Evolutionary conservation across 148 eudicot genomes (phyloP), one percentile per base, ranked within the genome.

Genomic region (Vaccinium vitisidaea): DNA sequence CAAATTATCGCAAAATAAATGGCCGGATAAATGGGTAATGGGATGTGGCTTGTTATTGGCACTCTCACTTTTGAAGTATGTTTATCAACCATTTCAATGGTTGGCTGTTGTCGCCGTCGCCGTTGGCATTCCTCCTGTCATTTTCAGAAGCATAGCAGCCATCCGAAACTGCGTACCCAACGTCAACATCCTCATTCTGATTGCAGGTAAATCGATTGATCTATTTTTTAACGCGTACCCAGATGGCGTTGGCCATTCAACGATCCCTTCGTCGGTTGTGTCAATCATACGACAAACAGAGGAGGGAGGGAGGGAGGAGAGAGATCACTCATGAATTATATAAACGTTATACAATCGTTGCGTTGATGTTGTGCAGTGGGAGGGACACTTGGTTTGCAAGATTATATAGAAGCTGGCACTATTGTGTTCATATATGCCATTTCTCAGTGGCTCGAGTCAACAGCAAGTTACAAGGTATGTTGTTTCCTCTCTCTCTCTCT

Each of bases 171-270:
- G 39, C 19, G 0, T 19, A 0, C 75, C 8, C 75, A 71, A 32
- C 21, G 48, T 71, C 75, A 71, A 71, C 75, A 71, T 71, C 46
- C 75, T 71, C 75, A 71, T 70, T 27, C 21, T 70, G 30, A 70
- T 70, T 30, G 43, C 75, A 70, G 75, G 75, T 70, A 30, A 70
- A 27, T 14, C 7, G 16, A 1, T 65, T 9, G 0, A 61, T 61
- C 27, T n/a, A 27, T 27, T 27, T 27, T 13, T 70, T 25, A 27
- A 4, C 18, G 6, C 6, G 6, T 43, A 30, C 36, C 75, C 75
- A 12, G 4, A 12, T 13, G 19, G 1, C 43, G 13, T 23, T 23
- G 39, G 16, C 32, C 25, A 61, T 65, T 13, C 71, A 30, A 30
- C 18, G 1, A 70, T 32, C 43, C 46, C 16, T 70, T 32, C 43